A percentile compares a stretch with the other conserved stretches of the same genome.
Evolutionary conservation across 2,329 filamentous ascomycete genomes (phyloP).

Genomic region (Podosphaera fusca): DNA sequence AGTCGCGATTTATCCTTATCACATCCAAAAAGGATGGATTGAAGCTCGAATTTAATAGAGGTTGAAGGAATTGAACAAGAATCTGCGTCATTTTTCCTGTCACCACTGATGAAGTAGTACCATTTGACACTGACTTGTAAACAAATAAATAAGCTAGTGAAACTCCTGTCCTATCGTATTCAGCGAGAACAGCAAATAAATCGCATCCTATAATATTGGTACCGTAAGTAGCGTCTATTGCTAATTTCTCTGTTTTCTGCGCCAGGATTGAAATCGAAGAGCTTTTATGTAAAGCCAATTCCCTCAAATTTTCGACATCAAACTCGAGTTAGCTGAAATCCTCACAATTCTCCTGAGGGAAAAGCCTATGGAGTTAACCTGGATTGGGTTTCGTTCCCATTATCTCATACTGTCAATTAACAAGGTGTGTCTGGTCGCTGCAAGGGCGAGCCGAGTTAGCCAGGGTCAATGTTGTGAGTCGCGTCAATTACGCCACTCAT

Average conservation of each 20-base stretch:
- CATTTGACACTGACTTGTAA: too few relatives aligned
- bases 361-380: not conserved
- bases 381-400: not conserved
- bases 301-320: not conserved
- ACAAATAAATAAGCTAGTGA: too few relatives aligned
- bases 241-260: not conserved
- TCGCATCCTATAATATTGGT: too few relatives aligned
- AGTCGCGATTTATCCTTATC: too few relatives aligned
- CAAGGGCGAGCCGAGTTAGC: too few relatives aligned
- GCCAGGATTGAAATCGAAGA: not conserved
- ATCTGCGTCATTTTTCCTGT: too few relatives aligned
- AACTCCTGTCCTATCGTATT: too few relatives aligned
- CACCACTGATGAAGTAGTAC: too few relatives aligned
- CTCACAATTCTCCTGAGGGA: not conserved
- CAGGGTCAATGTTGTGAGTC: too few relatives aligned
- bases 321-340: not conserved
- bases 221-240: not conserved
- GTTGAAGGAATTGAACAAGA: not conserved
- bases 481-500: too few relatives aligned
- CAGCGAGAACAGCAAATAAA: not conserved
- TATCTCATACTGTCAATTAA: not conserved
- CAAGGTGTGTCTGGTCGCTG: too few relatives aligned
- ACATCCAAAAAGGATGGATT: too few relatives aligned
- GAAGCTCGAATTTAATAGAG: not conserved
- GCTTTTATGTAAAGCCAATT: not conserved